Conservation (phyloP, 129 eudicot species). For the Pseudognaphalium luteoalbum region DNA sequence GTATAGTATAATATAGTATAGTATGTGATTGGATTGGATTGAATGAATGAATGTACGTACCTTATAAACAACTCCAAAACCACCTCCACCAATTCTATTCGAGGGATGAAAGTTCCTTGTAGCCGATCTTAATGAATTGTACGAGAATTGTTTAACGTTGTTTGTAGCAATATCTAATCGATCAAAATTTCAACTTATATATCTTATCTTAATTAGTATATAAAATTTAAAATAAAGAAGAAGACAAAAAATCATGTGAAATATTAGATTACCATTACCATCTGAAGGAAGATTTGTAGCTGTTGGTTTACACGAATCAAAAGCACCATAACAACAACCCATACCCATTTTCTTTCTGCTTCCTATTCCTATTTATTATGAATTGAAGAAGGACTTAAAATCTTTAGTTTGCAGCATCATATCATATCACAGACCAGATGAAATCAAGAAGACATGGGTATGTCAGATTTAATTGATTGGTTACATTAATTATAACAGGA, state of each 20-base stretch:
- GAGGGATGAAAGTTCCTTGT: slow-evolving; percentile 71
- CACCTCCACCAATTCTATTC: slow-evolving; percentile 70
- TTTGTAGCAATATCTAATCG: slow-evolving; percentile 49
- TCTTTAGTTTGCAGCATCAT: background rate
- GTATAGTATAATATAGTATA: no score
- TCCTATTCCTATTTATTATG: no score
- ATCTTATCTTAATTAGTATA: background rate
- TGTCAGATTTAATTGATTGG: background rate
- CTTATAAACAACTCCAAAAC: slow-evolving; percentile 69
- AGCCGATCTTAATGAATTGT: slow-evolving; percentile 71
- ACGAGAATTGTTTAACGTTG: slow-evolving; percentile 53
- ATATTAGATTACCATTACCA: slow-evolving; percentile 32
- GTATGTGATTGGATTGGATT: no score
- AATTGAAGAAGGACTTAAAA: background rate
- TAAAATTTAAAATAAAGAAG: background rate
- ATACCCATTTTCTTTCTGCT: slow-evolving; percentile 36
- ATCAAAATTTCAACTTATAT: background rate
- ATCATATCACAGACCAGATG: background rate
- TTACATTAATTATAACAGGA: background rate
- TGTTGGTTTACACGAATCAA: slow-evolving; percentile 49
- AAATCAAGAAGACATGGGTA: slow-evolving; percentile 18
- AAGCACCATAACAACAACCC: slow-evolving; percentile 62
- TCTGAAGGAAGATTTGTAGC: slow-evolving; percentile 22
- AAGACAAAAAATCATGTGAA: background rate
- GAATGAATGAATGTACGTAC: slow-evolving; percentile 25